These are phyloP conservation scores for Aspergillus sp. DNA, from an alignment of 2,329 filamentous ascomycete genomes.

Conservation along the genomic window DNA sequence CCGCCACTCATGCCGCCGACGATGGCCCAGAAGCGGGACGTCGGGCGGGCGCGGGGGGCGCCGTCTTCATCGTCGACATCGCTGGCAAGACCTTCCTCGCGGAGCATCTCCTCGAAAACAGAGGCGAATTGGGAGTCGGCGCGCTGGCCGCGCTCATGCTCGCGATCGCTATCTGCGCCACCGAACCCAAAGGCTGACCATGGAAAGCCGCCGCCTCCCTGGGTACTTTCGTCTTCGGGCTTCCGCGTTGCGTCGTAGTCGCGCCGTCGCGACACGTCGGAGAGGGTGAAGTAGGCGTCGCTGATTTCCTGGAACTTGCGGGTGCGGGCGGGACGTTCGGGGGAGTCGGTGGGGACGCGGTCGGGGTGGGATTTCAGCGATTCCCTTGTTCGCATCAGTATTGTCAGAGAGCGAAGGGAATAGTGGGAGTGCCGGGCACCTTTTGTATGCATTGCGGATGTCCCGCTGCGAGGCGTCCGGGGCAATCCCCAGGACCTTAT, in stretches of 20 bases:
- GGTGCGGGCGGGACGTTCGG: conserved; percentile 71
- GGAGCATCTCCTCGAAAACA: conserved; percentile 82
- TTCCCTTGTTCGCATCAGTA: conserved; percentile 45
- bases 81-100: conserved; percentile 67
- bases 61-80: conserved; percentile 52
- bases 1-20: conserved; percentile 79
- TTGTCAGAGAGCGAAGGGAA: conserved; percentile 7
- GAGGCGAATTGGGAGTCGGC: conserved; percentile 74
- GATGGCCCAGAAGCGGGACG: conserved; percentile 74
- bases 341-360: conserved; percentile 72
- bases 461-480: conserved; percentile 70
- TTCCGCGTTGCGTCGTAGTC: conserved; percentile 73
- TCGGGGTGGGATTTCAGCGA: conserved; percentile 91
- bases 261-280: conserved; percentile 62
- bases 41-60: conserved; percentile 37
- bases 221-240: conserved; percentile 39
- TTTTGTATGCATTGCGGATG: conserved; percentile 91
- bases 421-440: conserved; percentile 41
- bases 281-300: conserved; percentile 87
- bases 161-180: conserved; percentile 21
- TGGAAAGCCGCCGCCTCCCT: conserved; percentile 51
- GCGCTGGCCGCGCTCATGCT: conserved; percentile 26
- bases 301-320: conserved; percentile 86
- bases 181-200: conserved; percentile 66
- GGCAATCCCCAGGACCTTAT: conserved; percentile 63